phyloP scores from a whole-genome alignment of 352 stramenopile species.

The Phytophthora idaei region DNA sequence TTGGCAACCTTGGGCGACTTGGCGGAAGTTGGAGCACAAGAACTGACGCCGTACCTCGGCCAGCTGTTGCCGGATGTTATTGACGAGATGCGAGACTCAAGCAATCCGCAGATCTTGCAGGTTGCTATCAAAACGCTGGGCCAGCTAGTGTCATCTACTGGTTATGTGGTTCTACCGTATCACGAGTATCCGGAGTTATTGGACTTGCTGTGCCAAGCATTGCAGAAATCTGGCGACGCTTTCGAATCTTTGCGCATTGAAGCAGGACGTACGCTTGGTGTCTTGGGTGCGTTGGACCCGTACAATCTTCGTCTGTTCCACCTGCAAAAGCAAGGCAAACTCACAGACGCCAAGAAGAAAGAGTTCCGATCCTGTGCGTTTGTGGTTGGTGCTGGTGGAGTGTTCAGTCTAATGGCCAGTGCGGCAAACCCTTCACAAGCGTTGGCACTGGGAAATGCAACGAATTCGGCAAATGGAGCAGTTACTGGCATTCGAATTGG shows the following conservation, averaged over 20 bases:
- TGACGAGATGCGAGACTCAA: conserved; percentile 85
- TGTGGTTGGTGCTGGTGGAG: conserved; percentile 37
- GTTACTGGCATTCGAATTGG: conserved; percentile 48
- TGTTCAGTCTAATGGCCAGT: conserved; percentile 34
- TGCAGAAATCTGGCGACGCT: conserved; percentile 83
- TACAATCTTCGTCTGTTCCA: conserved; percentile 88
- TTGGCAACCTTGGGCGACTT: conserved; percentile 83
- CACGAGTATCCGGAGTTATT: conserved; percentile 87
- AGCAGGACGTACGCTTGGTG: conserved; percentile 78
- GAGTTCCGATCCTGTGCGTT: conserved; percentile 63
- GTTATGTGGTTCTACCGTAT: conserved; percentile 84
- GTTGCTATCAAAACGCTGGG: conserved; percentile 88
- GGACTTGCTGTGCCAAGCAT: conserved; percentile 73
- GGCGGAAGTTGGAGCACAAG: conserved; percentile 75
- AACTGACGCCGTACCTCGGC: conserved; percentile 82
- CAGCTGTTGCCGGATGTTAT: conserved; percentile 89
- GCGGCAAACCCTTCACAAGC: conserved; percentile 17
- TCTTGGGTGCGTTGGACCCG: conserved; percentile 82
- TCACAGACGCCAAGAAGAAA: conserved; percentile 71
- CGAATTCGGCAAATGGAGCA: conserved; percentile 19
- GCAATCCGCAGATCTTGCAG: conserved; percentile 84
- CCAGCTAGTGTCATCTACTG: conserved; percentile 82
- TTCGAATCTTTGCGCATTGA: conserved; percentile 82
- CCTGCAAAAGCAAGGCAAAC: conserved; percentile 78
- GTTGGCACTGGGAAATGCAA: conserved; percentile 10